phyloP scores from a whole-genome alignment of 2,329 filamentous ascomycete species.

The Immersiporthe knoxdaviesiana region DNA sequence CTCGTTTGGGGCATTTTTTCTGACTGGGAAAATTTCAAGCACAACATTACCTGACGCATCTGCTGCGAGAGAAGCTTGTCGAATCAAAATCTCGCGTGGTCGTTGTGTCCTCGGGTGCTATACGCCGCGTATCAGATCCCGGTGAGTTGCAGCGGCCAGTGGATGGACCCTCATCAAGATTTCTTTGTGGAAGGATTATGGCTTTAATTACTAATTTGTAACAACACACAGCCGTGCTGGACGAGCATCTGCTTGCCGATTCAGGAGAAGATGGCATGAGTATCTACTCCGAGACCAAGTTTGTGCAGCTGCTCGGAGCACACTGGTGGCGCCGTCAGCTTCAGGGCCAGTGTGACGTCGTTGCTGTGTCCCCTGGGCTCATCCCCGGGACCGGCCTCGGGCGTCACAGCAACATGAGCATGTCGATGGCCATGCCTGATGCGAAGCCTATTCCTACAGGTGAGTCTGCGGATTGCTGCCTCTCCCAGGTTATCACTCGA shows the following conservation, averaged over 20 bases:
- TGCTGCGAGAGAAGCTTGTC: conserved; percentile 52
- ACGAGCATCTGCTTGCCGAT: conserved; percentile 44
- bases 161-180: background rate
- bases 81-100: conserved; percentile 52
- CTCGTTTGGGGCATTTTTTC: background rate
- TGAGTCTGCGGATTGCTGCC: conserved; percentile 30
- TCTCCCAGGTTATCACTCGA: background rate
- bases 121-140: conserved; percentile 45
- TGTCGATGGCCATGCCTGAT: conserved; percentile 44
- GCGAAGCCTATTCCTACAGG: conserved; percentile 53
- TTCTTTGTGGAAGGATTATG: too few relatives aligned
- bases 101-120: conserved; percentile 54
- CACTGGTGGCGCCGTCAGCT: conserved; percentile 62
- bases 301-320: conserved; percentile 53
- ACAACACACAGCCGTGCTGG: conserved; percentile 38
- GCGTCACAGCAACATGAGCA: conserved; percentile 37
- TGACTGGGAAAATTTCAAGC: conserved; percentile 39
- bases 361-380: conserved; percentile 58
- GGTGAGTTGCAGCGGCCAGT: conserved; percentile 34
- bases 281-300: conserved; percentile 52
- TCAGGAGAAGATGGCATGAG: conserved; percentile 38
- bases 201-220: background rate
- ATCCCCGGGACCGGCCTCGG: conserved; percentile 52
- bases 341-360: conserved; percentile 46
- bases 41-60: conserved; percentile 57